These are phyloP conservation scores for Hypholoma sublateritium DNA, from an alignment of 768 basidiomycete species.

Conservation along the genomic window DNA sequence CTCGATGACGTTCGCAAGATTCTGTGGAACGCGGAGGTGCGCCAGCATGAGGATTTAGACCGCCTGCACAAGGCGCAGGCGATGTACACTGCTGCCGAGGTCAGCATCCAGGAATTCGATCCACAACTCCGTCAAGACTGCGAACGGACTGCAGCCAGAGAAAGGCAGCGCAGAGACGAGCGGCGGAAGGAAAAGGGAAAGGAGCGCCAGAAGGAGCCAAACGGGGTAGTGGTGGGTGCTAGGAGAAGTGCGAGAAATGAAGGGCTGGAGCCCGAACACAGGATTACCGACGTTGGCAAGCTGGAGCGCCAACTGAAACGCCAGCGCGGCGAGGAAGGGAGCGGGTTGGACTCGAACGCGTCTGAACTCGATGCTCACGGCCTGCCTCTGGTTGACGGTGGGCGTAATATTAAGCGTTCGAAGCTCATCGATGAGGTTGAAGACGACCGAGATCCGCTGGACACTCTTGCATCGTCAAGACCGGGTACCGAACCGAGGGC, in stretches of 20 bases:
- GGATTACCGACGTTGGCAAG: slow-evolving; percentile 72
- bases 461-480: slow-evolving; percentile 35
- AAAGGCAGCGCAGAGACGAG: slow-evolving; percentile 64
- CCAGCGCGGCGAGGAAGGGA: slow-evolving; percentile 56
- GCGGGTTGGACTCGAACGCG: slow-evolving; percentile 45
- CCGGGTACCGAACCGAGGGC: slow-evolving; percentile 29
- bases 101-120: slow-evolving; percentile 87
- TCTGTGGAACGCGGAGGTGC: slow-evolving; percentile 68
- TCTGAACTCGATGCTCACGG: slow-evolving; percentile 55
- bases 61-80: slow-evolving; percentile 80
- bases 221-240: slow-evolving; percentile 41
- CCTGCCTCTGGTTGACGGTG: slow-evolving; percentile 29
- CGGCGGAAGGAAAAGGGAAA: slow-evolving; percentile 38
- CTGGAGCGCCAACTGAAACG: slow-evolving; percentile 77
- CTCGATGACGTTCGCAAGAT: slow-evolving; percentile 81
- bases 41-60: slow-evolving; percentile 65
- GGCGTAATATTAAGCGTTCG: slow-evolving; percentile 57
- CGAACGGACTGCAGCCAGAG: slow-evolving; percentile 79
- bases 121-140: slow-evolving; percentile 78
- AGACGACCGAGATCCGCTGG: slow-evolving; percentile 50
- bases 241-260: slow-evolving; percentile 74
- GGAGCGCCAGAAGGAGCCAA: neutral
- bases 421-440: slow-evolving; percentile 45
- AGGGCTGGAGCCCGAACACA: slow-evolving; percentile 68
- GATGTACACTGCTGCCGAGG: slow-evolving; percentile 84